Evolutionary conservation across 1,284 basidiomycete genomes (phyloP).

Genomic region (Tylopilus sp.): DNA sequence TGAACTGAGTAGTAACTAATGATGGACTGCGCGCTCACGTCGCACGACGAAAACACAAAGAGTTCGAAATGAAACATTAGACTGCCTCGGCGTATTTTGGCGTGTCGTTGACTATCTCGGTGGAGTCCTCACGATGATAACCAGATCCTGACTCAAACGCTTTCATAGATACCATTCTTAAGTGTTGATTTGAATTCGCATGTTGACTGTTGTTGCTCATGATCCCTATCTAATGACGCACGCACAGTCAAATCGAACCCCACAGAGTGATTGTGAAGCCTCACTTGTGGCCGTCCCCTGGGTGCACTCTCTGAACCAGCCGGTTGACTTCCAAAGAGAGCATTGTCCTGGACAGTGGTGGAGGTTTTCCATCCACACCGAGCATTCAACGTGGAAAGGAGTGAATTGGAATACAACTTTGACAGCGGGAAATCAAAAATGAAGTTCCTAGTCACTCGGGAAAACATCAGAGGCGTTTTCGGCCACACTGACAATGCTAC

Average conservation of each 20-base stretch:
- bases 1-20: too few species aligned
- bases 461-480: background rate
- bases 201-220: background rate
- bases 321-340: background rate
- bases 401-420: background rate
- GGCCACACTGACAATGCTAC: background rate
- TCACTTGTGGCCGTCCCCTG: background rate
- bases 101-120: background rate
- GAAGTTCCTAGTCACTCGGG: background rate
- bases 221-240: background rate
- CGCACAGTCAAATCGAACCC: background rate
- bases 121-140: background rate
- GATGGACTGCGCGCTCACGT: too few species aligned
- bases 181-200: background rate
- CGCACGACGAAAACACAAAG: background rate
- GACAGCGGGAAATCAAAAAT: background rate
- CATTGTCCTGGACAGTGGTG: background rate
- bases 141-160: background rate
- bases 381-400: background rate
- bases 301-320: background rate
- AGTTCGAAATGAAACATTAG: background rate
- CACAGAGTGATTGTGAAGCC: background rate
- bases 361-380: background rate
- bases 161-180: background rate
- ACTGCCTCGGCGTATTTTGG: background rate